phyloP scores from a whole-genome alignment of 2,329 filamentous ascomycete species.

The Sarocladium oryzae region DNA sequence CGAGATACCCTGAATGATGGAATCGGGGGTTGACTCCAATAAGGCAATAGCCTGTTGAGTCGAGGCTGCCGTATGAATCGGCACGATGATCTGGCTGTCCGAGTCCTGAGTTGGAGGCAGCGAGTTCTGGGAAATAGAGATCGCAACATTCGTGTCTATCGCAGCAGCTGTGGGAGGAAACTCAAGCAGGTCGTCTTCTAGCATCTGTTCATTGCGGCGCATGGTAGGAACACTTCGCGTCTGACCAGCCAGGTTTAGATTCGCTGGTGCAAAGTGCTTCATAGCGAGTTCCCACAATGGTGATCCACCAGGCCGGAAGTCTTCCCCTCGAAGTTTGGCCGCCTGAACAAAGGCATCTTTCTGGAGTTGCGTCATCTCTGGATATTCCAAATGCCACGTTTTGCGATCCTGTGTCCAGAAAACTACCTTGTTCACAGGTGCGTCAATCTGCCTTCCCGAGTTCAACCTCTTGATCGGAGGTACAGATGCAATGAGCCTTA shows the following conservation, averaged over 20 bases:
- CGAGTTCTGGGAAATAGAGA: constrained; percentile 8
- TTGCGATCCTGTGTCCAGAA: constrained; percentile 52
- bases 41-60: constrained; percentile 48
- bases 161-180: constrained; percentile 26
- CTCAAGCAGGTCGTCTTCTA: constrained; percentile 21
- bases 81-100: constrained; percentile 29
- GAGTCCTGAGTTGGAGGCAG: constrained; percentile 12
- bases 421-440: constrained; percentile 46
- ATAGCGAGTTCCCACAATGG: constrained; percentile 51
- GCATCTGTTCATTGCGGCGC: constrained; percentile 17
- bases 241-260: neutral
- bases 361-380: constrained; percentile 56
- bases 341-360: constrained; percentile 48
- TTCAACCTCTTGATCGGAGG: constrained; percentile 41
- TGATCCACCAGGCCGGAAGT: constrained; percentile 45
- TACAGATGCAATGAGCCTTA: constrained; percentile 39
- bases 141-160: constrained; percentile 11
- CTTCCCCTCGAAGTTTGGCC: constrained; percentile 42
- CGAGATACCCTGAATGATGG: constrained; percentile 54
- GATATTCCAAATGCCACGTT: constrained; percentile 57
- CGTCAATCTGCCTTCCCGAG: constrained; percentile 52
- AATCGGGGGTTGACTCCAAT: constrained; percentile 59
- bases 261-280: constrained; percentile 48
- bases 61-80: constrained; percentile 28
- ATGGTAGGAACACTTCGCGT: constrained; percentile 14